Evolutionary conservation across 129 eudicot species (phyloP).

Genomic region (Chrysanthemum seticuspe): DNA sequence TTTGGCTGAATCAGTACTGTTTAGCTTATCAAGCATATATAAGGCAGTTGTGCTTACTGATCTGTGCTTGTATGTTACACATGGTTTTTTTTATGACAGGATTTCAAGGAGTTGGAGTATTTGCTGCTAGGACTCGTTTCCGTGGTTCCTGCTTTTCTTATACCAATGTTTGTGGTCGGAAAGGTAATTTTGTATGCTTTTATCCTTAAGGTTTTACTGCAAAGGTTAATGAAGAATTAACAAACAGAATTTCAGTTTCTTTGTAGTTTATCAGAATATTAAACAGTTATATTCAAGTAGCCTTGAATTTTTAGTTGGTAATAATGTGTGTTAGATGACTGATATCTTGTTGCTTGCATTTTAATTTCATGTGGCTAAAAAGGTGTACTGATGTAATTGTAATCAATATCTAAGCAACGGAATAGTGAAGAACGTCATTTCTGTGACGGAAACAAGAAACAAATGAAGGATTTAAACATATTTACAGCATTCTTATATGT

Average conservation of each 20-base stretch:
- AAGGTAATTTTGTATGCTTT: conserved; percentile 47
- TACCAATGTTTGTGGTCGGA: conserved; percentile 72
- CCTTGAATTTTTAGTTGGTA: no score
- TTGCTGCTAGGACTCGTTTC: conserved; percentile 74
- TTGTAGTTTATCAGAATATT: no score
- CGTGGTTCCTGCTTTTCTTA: conserved; percentile 72
- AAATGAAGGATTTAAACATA: not conserved
- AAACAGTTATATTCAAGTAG: no score
- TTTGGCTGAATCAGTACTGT: no score
- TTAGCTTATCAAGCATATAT: not conserved
- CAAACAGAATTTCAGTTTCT: not conserved
- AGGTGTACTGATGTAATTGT: not conserved
- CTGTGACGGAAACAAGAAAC: not conserved
- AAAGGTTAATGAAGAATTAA: not conserved
- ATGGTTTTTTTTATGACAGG: conserved; percentile 44
- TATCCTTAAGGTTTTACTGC: no score
- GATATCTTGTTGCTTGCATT: not conserved
- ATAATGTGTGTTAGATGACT: no score
- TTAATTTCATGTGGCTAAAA: not conserved
- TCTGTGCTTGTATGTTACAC: not conserved
- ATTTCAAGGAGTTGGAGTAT: conserved; percentile 87
- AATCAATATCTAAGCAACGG: not conserved
- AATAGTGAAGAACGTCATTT: not conserved
- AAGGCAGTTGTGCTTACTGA: not conserved
- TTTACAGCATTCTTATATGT: not conserved